phyloP scores from a whole-genome alignment of 371 early-diverging fungal genomes.

The Conidiobolus incongruus region DNA sequence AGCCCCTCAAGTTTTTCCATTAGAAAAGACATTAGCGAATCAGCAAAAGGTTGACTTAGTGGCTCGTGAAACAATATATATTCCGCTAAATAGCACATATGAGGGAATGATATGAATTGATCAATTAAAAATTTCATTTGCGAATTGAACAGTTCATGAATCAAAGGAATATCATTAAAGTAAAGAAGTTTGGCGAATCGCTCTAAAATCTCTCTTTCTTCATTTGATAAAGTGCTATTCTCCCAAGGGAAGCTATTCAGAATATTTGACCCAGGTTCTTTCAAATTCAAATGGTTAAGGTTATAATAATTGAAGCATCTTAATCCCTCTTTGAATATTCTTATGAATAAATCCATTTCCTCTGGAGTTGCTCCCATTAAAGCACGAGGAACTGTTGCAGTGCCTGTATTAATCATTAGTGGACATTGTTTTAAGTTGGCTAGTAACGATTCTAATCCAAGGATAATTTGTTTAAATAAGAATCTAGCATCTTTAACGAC shows the following conservation, averaged over 20 bases:
- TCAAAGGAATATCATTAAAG: constrained; percentile 67
- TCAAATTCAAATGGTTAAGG: constrained; percentile 16
- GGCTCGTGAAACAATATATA: constrained; percentile 65
- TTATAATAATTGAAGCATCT: constrained; percentile 71
- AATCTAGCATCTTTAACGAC: constrained; percentile 35
- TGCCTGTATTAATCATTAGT: neutral
- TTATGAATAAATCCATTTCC: constrained; percentile 13
- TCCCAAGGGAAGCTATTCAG: no score
- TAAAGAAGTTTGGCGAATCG: constrained; percentile 76
- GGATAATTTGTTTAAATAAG: neutral
- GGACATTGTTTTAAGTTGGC: neutral
- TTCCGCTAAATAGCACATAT: constrained; percentile 69
- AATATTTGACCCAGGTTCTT: no score
- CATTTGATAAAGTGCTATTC: constrained; percentile 15
- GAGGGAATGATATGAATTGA: constrained; percentile 50
- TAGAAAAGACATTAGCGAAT: constrained; percentile 49
- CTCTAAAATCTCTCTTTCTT: constrained; percentile 81
- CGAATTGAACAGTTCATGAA: constrained; percentile 84
- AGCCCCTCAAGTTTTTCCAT: constrained; percentile 64
- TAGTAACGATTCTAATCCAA: neutral
- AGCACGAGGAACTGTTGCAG: neutral
- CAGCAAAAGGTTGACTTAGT: constrained; percentile 53
- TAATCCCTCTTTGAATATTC: constrained; percentile 65
- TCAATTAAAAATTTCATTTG: constrained; percentile 75
- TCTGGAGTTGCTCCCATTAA: neutral